Evolutionary conservation across 2,329 filamentous ascomycete genomes (phyloP), one percentile per base, ranked within the genome.

Genomic region (Scytalidium sp.): DNA sequence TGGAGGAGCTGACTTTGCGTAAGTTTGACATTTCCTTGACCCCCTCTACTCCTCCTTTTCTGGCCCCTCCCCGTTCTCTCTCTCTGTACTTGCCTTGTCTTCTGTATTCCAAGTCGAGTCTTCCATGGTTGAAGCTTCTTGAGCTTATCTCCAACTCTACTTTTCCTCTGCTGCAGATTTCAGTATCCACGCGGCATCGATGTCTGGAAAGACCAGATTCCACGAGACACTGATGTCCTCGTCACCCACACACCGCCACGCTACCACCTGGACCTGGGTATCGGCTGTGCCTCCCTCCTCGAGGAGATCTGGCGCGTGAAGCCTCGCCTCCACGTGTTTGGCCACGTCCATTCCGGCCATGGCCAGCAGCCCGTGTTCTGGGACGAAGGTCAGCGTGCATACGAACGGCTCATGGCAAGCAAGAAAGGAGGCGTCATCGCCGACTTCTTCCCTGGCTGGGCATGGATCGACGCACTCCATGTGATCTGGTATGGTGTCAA

Each of bases 1-100:
- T 62, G 87, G 89, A n/a, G 82, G 83, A 40, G 70, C 73, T 9
- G 79, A 85, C 20, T 86, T 88, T 71, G 90, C 81, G 70, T 76
- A 60, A 47, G 64, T 51, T 20, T 7, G 42, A 20, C 21, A 43
- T 43, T 10, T 21, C 21, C 8, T 23, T 43, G n/a, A n/a, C n/a
- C n/a, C 10, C 10, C 19, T 9, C 10, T 9, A 19, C 40, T 19
- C 19, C 10, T 11, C 40, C 40, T 11, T 19, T n/a, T n/a, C n/a
- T n/a, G n/a, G n/a, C n/a, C n/a, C n/a, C n/a, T n/a, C n/a, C n/a
- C n/a, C n/a, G n/a, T n/a, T n/a, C n/a, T n/a, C n/a, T n/a, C n/a
- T n/a, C n/a, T n/a, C n/a, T n/a, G n/a, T 36, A 6, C 17, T n/a
- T 36, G 13, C 8, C 32, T 36, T 36, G 4, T 15, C 32, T 36